These are phyloP conservation scores for Candida sp. DNA, from an alignment of 1,139 yeast species.

Conservation along the genomic window DNA sequence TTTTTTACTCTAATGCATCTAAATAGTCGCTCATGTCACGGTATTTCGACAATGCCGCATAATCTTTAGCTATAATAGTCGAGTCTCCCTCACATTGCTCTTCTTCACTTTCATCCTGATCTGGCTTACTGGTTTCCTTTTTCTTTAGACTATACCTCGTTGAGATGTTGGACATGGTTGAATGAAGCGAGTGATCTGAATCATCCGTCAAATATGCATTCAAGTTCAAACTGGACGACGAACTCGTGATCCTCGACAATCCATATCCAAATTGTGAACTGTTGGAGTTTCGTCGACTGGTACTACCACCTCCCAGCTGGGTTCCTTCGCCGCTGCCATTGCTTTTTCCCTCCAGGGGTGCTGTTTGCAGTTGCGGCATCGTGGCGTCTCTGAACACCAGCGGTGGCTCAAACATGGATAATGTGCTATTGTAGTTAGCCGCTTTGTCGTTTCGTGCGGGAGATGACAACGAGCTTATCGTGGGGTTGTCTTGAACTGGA, in stretches of 20 bases:
- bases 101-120: conserved; percentile 7
- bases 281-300: conserved; percentile 14
- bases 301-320: not conserved
- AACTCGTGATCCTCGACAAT: conserved; percentile 41
- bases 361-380: conserved; percentile 1
- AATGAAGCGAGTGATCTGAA: conserved; percentile 12
- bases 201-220: conserved; percentile 51
- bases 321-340: not conserved
- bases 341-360: conserved; percentile 3
- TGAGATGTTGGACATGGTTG: conserved; percentile 7
- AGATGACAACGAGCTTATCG: conserved; percentile 39
- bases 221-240: conserved; percentile 46
- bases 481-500: conserved; percentile 21
- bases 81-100: conserved; percentile 22
- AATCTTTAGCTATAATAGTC: conserved; percentile 17
- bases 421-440: conserved; percentile 9
- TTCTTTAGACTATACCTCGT: conserved; percentile 11
- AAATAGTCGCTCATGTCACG: conserved; percentile 30
- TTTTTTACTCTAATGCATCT: conserved; percentile 22
- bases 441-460: conserved; percentile 17
- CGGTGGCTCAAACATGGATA: conserved; percentile 43
- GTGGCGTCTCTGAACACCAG: conserved; percentile 28
- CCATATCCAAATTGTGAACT: conserved; percentile 23
- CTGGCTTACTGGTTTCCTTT: not conserved
- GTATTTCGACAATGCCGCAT: conserved; percentile 16